Percentiles rank a stretch among this genome's conserved stretches.
phyloP scores from a whole-genome alignment of 768 basidiomycete genomes.

The Pleurotus sapidus region DNA sequence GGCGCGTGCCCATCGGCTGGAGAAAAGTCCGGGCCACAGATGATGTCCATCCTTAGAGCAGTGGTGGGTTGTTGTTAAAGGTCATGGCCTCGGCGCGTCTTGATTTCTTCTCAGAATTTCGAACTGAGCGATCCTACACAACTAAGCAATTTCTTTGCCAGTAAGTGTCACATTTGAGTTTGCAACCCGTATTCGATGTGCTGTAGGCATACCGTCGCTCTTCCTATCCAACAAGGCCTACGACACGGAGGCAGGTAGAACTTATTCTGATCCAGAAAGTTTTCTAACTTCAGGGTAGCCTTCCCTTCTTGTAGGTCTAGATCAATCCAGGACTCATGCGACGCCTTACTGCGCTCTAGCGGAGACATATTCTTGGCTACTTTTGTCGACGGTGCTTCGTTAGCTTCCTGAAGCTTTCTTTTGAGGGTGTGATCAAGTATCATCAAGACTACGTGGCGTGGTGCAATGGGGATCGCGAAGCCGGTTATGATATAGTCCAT shows the following conservation, averaged over 20 bases:
- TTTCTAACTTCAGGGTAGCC: constrained; percentile 11
- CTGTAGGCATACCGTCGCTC: constrained; percentile 50
- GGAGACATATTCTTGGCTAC: constrained; percentile 78
- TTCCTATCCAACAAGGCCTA: constrained; percentile 47
- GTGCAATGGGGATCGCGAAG: constrained; percentile 45
- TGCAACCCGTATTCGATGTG: neutral
- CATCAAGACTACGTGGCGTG: constrained; percentile 66
- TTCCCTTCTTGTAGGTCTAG: constrained; percentile 26
- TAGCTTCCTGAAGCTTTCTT: constrained; percentile 75
- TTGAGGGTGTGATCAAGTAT: constrained; percentile 64
- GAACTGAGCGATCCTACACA: constrained; percentile 55
- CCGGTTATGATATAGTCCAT: constrained; percentile 45
- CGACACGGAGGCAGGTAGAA: constrained; percentile 46
- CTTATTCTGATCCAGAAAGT: constrained; percentile 6
- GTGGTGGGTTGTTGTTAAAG: constrained; percentile 20
- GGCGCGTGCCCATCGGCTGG: constrained; percentile 43
- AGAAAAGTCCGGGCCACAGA: constrained; percentile 34
- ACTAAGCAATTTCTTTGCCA: constrained; percentile 61
- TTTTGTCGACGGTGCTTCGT: constrained; percentile 78
- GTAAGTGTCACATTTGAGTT: constrained; percentile 23
- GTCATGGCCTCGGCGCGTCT: neutral
- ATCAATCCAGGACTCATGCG: too few relatives aligned
- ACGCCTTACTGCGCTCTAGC: constrained; percentile 33
- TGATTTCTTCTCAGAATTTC: constrained; percentile 31
- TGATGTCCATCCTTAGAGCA: constrained; percentile 44